Evolutionary conservation across 129 eudicot species (phyloP).

Genomic region (Dittrichia graveolens): DNA sequence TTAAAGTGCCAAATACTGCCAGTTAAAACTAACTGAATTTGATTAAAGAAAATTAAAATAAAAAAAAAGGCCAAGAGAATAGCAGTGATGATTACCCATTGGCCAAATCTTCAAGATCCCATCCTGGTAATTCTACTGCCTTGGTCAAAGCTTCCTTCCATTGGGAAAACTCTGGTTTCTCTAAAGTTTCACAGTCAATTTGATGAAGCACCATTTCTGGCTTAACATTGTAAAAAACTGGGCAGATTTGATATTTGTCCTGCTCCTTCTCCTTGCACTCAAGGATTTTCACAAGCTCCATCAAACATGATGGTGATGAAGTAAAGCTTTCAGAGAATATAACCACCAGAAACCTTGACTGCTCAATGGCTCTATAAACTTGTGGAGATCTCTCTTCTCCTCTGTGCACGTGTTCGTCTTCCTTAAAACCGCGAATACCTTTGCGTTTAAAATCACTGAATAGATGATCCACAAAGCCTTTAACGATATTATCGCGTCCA

Average conservation of each 20-base stretch:
- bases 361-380: conserved; percentile 36
- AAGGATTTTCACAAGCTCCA: conserved; percentile 35
- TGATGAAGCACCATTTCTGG: conserved; percentile 20
- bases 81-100: conserved; percentile 26
- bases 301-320: conserved; percentile 37
- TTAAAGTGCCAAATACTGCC: background rate
- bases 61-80: background rate
- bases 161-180: conserved; percentile 1
- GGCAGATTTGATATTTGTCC: conserved; percentile 20
- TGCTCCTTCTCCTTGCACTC: conserved; percentile 31
- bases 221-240: conserved; percentile 18
- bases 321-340: conserved; percentile 38
- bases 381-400: conserved; percentile 38
- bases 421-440: conserved; percentile 33
- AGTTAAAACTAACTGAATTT: background rate
- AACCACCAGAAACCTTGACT: conserved; percentile 41
- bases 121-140: conserved; percentile 38
- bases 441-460: conserved; percentile 31
- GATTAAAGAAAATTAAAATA: too few relatives aligned
- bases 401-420: conserved; percentile 31
- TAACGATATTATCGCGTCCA: conserved; percentile 23
- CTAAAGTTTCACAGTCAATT: conserved; percentile 1
- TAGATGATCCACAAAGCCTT: conserved; percentile 39
- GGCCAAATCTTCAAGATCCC: conserved; percentile 34
- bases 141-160: conserved; percentile 38